Base-by-base conservation (phyloP, 2,329 filamentous ascomycete genomes). In the Aurifilum marmelostoma region DNA sequence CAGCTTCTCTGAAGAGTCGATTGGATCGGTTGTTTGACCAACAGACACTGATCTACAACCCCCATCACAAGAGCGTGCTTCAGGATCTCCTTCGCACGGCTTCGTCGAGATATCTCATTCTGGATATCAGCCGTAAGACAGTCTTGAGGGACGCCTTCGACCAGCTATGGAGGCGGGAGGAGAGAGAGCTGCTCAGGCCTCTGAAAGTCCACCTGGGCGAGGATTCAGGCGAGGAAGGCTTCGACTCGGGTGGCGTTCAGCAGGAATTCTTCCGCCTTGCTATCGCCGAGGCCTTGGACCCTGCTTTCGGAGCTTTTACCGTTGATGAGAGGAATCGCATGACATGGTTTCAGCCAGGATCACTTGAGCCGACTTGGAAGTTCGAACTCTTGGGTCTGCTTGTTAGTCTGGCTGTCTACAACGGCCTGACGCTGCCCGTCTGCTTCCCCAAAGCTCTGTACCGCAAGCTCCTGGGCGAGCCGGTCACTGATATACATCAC, bases 231-330 rank as follows among this genome's bases (percentile, higher is more conserved):
- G 96, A 98, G 78, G 90, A 97, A 77, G 96, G 96, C 0, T 88
- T 97, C 43, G 96, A 99, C 78, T 93, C 95, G 63, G 96, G 96
- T 58, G 96, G 96, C 72, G 94, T 99, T 1, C 95, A 97, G 74
- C 94, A 97, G 77, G 96, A 99, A 72, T 98, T 97, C 77, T 98
- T 99, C 81, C 89, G 93, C 21, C 81, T 97, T 37, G 89, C 92
- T 24, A 89, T 97, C 73, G 88, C 88, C 0, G 91, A 97, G 75
- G 92, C 92, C 3, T 85, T 98, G 60, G 85, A 93, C 74, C 91
- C 93, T 5, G 86, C 89, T 58, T 93, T 92, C 75, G 94, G 91
- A 1, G 88, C 92, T 66, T 98, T 98, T 77, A 91, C 89, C 0
- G 86, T 93, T 41, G 94, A 98, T 74, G 80, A 87, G 0, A 83